phyloP scores from a whole-genome alignment of 306 rosid genomes.

The Senna siamea region DNA sequence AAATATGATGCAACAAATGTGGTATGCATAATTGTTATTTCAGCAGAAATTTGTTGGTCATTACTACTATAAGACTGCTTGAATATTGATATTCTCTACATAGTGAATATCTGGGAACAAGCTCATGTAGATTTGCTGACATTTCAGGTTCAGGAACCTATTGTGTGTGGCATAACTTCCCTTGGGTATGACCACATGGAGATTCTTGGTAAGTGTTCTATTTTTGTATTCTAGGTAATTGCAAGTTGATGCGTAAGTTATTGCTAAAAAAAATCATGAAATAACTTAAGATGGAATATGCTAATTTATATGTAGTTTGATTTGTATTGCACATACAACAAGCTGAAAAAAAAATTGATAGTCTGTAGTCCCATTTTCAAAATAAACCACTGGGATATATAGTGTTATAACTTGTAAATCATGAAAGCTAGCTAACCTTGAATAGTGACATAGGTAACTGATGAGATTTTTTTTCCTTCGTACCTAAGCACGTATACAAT shows the following conservation, averaged over 20 bases:
- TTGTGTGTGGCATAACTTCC: constrained; percentile 88
- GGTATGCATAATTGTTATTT: constrained; percentile 57
- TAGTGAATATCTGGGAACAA: constrained; percentile 29
- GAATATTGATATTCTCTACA: constrained; percentile 20
- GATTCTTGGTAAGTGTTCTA: constrained; percentile 86
- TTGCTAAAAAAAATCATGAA: constrained; percentile 30
- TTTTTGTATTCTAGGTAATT: constrained; percentile 36
- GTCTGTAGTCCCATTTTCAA: constrained; percentile 9
- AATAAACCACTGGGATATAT: constrained; percentile 21
- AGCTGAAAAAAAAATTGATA: constrained; percentile 2
- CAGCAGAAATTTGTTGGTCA: constrained; percentile 14
- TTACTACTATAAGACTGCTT: constrained; percentile 26
- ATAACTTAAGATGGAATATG: constrained; percentile 5
- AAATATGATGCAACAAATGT: constrained; percentile 93
- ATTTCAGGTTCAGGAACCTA: constrained; percentile 66
- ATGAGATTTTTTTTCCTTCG: constrained; percentile 3
- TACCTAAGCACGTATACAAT: constrained; percentile 16
- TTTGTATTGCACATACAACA: constrained; percentile 21
- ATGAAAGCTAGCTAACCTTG: constrained; percentile 9
- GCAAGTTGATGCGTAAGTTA: constrained; percentile 26
- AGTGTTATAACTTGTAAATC: constrained; percentile 10
- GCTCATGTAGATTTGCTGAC: constrained; percentile 26
- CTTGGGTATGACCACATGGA: constrained; percentile 99
- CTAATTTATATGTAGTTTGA: constrained; percentile 8
- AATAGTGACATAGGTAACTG: constrained; percentile 20